Conservation (phyloP, 2,329 filamentous ascomycete genomes). For the Fonsecaea multimorphosa region DNA sequence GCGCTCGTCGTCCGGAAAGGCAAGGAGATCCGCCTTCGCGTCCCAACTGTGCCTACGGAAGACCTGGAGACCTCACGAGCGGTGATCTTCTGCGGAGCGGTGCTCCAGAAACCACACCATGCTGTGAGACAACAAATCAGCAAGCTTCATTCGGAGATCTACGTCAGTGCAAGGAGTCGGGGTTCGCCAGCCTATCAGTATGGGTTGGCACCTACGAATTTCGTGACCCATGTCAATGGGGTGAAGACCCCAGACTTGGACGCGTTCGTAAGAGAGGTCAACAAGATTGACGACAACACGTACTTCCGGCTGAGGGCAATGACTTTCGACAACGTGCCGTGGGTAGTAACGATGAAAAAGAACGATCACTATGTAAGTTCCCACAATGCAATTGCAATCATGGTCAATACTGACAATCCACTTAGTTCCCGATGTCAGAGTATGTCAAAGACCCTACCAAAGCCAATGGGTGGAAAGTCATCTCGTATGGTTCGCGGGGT, state of each 20-base stretch:
- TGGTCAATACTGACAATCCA: slow-evolving; percentile 25
- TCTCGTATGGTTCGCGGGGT: slow-evolving; percentile 59
- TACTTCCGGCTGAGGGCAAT: slow-evolving; percentile 98
- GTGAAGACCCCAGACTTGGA: slow-evolving; percentile 81
- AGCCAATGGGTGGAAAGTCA: slow-evolving; percentile 63
- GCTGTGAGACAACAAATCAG: slow-evolving; percentile 97
- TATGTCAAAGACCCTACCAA: slow-evolving; percentile 63
- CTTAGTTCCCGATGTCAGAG: slow-evolving; percentile 68
- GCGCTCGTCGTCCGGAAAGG: slow-evolving; percentile 87
- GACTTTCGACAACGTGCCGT: slow-evolving; percentile 97
- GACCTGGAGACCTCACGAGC: slow-evolving; percentile 92
- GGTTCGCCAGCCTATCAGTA: slow-evolving; percentile 88
- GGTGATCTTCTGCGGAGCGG: slow-evolving; percentile 92
- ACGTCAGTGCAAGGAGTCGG: slow-evolving; percentile 84
- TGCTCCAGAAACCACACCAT: slow-evolving; percentile 91
- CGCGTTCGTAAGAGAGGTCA: slow-evolving; percentile 78
- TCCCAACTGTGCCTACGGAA: slow-evolving; percentile 85
- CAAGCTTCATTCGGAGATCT: slow-evolving; percentile 94
- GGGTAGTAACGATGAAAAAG: slow-evolving; percentile 99
- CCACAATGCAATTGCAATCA: neutral
- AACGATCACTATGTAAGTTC: slow-evolving; percentile 83
- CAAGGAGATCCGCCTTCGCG: slow-evolving; percentile 74
- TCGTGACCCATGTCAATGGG: slow-evolving; percentile 95
- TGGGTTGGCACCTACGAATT: slow-evolving; percentile 92
- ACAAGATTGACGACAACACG: slow-evolving; percentile 91